These are phyloP conservation scores for Penicillium paradoxum DNA, from an alignment of 495 filamentous ascomycete species.

Conservation along the genomic window DNA sequence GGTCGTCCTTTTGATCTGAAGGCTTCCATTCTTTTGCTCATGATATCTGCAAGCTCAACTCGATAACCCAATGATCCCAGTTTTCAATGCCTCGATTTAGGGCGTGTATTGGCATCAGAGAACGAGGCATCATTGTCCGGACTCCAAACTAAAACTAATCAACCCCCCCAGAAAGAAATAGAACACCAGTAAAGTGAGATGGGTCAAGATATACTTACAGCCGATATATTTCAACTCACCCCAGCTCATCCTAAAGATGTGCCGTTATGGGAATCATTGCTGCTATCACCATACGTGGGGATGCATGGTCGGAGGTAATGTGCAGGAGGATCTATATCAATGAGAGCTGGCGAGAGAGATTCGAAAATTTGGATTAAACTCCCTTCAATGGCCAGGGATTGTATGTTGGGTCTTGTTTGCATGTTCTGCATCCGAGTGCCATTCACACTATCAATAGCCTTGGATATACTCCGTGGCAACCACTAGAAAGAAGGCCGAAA, in stretches of 20 bases:
- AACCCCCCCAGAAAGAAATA: no score
- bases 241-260: background rate
- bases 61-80: background rate
- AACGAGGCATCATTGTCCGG: no score
- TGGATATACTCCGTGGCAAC: constrained; percentile 1
- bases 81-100: background rate
- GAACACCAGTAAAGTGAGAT: background rate
- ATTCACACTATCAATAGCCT: background rate
- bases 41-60: background rate
- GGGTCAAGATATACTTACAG: background rate
- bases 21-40: background rate
- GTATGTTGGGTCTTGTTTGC: background rate
- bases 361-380: no score
- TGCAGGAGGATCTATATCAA: background rate
- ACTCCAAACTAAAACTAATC: no score
- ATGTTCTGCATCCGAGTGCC: background rate
- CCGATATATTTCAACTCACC: background rate
- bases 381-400: no score
- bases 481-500: background rate
- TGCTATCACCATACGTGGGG: background rate
- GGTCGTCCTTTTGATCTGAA: no score
- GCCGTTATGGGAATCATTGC: background rate
- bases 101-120: background rate
- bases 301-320: background rate
- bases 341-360: background rate